phyloP scores from a whole-genome alignment of 805 yeast species.

The Candida montana region DNA sequence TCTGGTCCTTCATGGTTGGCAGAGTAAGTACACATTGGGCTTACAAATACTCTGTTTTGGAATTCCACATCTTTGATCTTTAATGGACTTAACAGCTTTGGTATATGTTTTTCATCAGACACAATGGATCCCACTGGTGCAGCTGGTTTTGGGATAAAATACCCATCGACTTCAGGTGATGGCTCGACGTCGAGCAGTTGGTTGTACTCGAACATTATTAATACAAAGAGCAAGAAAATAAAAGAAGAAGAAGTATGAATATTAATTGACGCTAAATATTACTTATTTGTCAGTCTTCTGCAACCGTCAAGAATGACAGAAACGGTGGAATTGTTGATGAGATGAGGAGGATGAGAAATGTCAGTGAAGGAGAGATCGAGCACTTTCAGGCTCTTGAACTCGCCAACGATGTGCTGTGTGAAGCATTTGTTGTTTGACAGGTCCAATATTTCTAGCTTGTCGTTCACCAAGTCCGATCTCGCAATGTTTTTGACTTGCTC shows the following conservation, averaged over 20 bases:
- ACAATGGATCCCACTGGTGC: slow-evolving; percentile 3
- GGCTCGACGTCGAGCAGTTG: slow-evolving; percentile 3
- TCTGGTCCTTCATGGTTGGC: slow-evolving; percentile 23
- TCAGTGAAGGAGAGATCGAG: slow-evolving; percentile 1
- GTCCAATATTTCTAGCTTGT: slow-evolving; percentile 2
- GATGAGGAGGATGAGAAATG: neutral
- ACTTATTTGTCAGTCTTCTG: neutral
- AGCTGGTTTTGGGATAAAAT: slow-evolving; percentile 6
- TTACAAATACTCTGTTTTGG: slow-evolving; percentile 48
- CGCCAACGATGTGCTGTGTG: neutral
- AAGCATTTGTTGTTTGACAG: slow-evolving; percentile 8
- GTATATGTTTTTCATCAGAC: slow-evolving; percentile 4
- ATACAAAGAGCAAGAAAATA: too few species aligned
- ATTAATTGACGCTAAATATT: too few species aligned
- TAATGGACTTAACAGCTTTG: slow-evolving; percentile 19
- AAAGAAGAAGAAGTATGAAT: too few species aligned
- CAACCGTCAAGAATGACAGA: slow-evolving; percentile 1
- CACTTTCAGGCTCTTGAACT: neutral
- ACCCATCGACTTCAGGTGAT: slow-evolving; percentile 1
- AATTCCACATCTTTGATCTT: slow-evolving; percentile 22
- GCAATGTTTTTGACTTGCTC: slow-evolving; percentile 3
- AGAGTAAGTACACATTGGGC: slow-evolving; percentile 54
- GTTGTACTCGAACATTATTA: slow-evolving; percentile 1
- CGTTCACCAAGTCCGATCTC: neutral
- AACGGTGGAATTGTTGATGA: neutral